Conservation (phyloP, 2,329 filamentous ascomycete species). For the Paecilomyces niveus region DNA sequence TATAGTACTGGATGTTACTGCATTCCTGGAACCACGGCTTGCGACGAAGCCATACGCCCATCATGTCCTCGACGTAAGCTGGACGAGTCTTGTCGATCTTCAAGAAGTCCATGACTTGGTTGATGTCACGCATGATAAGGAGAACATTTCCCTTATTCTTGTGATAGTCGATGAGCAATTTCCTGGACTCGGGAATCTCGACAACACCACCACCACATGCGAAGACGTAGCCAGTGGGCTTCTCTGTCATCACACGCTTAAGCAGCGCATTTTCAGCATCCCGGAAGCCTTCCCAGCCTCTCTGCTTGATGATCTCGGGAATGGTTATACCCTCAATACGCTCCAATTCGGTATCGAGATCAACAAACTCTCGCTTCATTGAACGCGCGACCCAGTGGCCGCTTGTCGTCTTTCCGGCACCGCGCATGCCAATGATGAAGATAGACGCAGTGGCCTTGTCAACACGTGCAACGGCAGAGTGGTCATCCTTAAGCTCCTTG, state of each 20-base stretch:
- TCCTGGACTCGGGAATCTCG: conserved; percentile 71
- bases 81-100: conserved; percentile 83
- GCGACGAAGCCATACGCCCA: conserved; percentile 79
- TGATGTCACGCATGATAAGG: conserved; percentile 78
- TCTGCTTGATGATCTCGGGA: conserved; percentile 71
- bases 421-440: conserved; percentile 95
- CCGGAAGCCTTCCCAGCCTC: conserved; percentile 85
- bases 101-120: conserved; percentile 81
- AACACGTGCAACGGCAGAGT: conserved; percentile 28
- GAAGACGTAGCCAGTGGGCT: conserved; percentile 70
- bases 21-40: conserved; percentile 88
- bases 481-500: conserved; percentile 49
- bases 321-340: conserved; percentile 65
- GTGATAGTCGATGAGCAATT: conserved; percentile 66
- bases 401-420: conserved; percentile 91
- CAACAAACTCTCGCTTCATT: conserved; percentile 69
- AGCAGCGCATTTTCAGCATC: conserved; percentile 70
- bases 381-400: conserved; percentile 76
- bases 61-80: conserved; percentile 87
- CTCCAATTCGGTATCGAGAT: conserved; percentile 85
- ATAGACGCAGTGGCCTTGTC: conserved; percentile 57
- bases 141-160: conserved; percentile 75
- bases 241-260: conserved; percentile 64
- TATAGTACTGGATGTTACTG: conserved; percentile 92
- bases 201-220: conserved; percentile 93